Evolutionary conservation across 169 alveolate species (phyloP), one percentile per base, ranked within the genome.

Genomic region (Babesia ovis): DNA sequence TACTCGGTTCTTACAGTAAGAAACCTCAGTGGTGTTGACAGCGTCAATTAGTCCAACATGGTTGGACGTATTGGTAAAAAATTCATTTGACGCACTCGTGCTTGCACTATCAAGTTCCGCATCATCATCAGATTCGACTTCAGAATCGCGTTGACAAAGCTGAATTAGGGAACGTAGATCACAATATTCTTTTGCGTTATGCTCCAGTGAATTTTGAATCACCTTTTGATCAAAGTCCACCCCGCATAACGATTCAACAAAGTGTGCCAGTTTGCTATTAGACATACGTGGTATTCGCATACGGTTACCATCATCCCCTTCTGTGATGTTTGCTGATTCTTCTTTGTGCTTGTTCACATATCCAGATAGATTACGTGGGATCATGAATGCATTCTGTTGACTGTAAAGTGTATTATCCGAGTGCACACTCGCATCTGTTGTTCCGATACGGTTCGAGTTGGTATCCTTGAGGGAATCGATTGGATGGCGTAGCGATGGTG

Each of bases 111-210:
- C 14, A 16, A 6, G 29, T 37, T 39, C 70, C 22, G 57, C 23
- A n/a, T 25, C 50, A 18, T 54, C 61, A 12, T 62, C 73, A 1
- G 3, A 11, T 42, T 50, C 74, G 6, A n/a, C 62, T 12, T 37
- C 54, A 8, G 74, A 48, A 9, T 57, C 67, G 29, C 67, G 67
- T 39, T 57, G 67, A 35, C 67, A 57, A 2, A 64, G 48, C 25
- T 64, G 74, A 3, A 64, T 64, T 48, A 64, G 61, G n/a, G 74
- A 64, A 12, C 74, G 45, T 11, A 64, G 74, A 42, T 64, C 74
- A 46, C 74, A 64, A 34, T 61, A 64, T 42, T 64, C 74, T 56
- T 45, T 64, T 8, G 74, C 34, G 39, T 64, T 64, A 18, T 64
- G 74, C 16, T 64, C 61, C 1, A 64, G 59, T 27, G 74, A 64